These are phyloP conservation scores for Pseudozyma sp. DNA, from an alignment of 1,284 basidiomycete genomes.

Conservation along the genomic window DNA sequence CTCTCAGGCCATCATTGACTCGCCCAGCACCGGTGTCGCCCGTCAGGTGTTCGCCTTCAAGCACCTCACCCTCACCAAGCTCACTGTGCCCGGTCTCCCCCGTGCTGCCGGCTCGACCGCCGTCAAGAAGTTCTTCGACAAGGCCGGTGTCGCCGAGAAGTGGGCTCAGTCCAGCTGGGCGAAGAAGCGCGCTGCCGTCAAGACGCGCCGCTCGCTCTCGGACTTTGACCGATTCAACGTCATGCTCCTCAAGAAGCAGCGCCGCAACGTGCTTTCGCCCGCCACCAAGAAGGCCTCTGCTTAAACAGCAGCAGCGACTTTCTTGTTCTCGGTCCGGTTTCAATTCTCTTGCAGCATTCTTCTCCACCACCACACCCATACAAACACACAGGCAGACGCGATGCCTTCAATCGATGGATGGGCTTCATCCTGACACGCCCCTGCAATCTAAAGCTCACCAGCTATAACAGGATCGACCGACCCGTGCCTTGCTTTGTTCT, in stretches of 20 bases:
- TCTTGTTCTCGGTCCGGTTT: constrained; percentile 19
- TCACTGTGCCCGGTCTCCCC: constrained; percentile 85
- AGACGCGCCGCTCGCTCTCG: constrained; percentile 81
- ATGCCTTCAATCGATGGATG: constrained; percentile 1
- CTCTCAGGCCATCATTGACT: constrained; percentile 89
- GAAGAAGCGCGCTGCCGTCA: constrained; percentile 83
- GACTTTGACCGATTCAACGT: constrained; percentile 89
- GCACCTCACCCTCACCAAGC: constrained; percentile 89
- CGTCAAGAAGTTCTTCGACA: constrained; percentile 89
- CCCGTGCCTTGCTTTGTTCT: constrained; percentile 19
- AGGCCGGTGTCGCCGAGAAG: constrained; percentile 78
- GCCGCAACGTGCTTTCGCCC: constrained; percentile 69
- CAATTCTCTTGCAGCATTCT: constrained; percentile 35
- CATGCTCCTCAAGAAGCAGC: constrained; percentile 73
- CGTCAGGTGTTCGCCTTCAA: constrained; percentile 93
- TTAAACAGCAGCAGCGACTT: constrained; percentile 37
- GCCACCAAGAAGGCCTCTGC: constrained; percentile 63
- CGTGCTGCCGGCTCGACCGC: constrained; percentile 84
- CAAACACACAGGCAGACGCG: constrained; percentile 12
- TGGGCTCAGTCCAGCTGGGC: constrained; percentile 89
- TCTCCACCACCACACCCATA: background rate
- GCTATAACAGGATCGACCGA: constrained; percentile 18
- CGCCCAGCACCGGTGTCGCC: constrained; percentile 87
- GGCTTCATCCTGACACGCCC: background rate
- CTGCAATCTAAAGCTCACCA: constrained; percentile 14